These are phyloP conservation scores for Dothistroma pini DNA, from an alignment of 2,329 filamentous ascomycete species.

Conservation along the genomic window DNA sequence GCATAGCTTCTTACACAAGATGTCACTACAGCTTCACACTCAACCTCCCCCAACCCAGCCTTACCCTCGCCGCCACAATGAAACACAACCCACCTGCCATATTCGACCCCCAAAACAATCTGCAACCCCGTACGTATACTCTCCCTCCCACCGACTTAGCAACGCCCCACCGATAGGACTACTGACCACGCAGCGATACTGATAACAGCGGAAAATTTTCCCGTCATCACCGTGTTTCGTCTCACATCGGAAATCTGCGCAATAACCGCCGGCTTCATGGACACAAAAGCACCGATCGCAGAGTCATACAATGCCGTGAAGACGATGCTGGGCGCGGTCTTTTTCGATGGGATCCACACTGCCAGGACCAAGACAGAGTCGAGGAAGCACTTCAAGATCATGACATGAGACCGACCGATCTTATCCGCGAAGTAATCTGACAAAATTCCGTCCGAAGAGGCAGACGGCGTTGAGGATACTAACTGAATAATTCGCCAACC, in stretches of 20 bases:
- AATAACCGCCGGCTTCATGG: slow-evolving; percentile 60
- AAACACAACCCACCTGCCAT: slow-evolving; percentile 43
- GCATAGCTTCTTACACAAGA: neutral
- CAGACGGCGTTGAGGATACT: slow-evolving; percentile 41
- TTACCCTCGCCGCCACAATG: slow-evolving; percentile 39
- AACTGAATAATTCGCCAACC: slow-evolving; percentile 34
- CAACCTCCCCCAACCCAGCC: slow-evolving; percentile 31
- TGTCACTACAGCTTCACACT: neutral
- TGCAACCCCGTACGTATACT: slow-evolving; percentile 57
- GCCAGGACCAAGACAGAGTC: slow-evolving; percentile 43
- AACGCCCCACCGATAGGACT: slow-evolving; percentile 44
- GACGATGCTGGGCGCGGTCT: slow-evolving; percentile 57
- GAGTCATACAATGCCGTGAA: slow-evolving; percentile 69
- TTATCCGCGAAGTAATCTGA: slow-evolving; percentile 41
- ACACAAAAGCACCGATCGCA: slow-evolving; percentile 62
- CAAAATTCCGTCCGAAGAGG: slow-evolving; percentile 39
- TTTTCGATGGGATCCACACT: slow-evolving; percentile 52
- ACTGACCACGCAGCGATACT: slow-evolving; percentile 63
- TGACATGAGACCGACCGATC: slow-evolving; percentile 41
- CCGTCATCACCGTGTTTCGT: slow-evolving; percentile 66
- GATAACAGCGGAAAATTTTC: slow-evolving; percentile 59
- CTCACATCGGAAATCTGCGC: slow-evolving; percentile 67
- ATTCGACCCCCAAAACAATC: slow-evolving; percentile 60
- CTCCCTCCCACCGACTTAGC: slow-evolving; percentile 48
- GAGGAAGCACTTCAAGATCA: slow-evolving; percentile 36